These are phyloP conservation scores for Massariosphaeria phaeospora DNA, from an alignment of 495 filamentous ascomycete genomes.

Conservation along the genomic window DNA sequence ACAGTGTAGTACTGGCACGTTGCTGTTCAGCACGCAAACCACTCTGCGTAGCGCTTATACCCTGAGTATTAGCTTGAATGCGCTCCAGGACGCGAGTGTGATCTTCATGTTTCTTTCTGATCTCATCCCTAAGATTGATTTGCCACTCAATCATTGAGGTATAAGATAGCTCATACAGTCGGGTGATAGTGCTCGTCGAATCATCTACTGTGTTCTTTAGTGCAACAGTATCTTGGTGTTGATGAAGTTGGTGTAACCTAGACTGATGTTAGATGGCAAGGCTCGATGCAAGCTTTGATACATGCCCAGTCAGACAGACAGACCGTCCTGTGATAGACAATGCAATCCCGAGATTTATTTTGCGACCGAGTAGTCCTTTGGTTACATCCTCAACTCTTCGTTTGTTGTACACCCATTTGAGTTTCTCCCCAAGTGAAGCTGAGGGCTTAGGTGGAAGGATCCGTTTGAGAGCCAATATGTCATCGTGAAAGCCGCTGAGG, in stretches of 20 bases:
- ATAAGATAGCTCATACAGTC: too few relatives aligned
- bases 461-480: not conserved
- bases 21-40: not conserved
- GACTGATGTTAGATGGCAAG: not conserved
- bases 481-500: not conserved
- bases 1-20: not conserved
- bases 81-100: too few relatives aligned
- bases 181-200: too few relatives aligned
- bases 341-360: not conserved
- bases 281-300: not conserved
- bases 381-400: slow-evolving; percentile 1
- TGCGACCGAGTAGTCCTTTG: slow-evolving; percentile 1
- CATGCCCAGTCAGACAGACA: not conserved
- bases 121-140: too few relatives aligned
- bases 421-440: not conserved
- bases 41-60: too few relatives aligned
- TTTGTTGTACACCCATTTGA: slow-evolving; percentile 8
- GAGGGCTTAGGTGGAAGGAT: slow-evolving; percentile 2
- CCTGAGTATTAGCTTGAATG: too few relatives aligned
- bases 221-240: not conserved
- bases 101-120: too few relatives aligned
- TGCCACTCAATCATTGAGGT: too few relatives aligned
- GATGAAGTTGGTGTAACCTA: not conserved
- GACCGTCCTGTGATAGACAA: not conserved
- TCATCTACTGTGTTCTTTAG: too few relatives aligned